Evolutionary conservation across 2,329 filamentous ascomycete genomes (phyloP), one percentile per base, ranked within the genome.

Genomic region (Zopfia rhizophila): DNA sequence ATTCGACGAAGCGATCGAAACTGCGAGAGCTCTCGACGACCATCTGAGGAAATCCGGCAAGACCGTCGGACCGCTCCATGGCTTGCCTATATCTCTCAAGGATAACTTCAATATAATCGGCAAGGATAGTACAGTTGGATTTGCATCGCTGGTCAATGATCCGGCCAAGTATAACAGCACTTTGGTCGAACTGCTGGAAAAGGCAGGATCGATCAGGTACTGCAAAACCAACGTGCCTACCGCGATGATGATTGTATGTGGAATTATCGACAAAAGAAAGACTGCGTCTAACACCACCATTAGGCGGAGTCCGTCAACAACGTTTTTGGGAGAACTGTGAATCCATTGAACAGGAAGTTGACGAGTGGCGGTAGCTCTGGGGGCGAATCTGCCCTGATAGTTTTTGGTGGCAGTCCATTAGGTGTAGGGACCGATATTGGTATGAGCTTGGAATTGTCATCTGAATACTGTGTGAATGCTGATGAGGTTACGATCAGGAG

Each of bases 201-300:
- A 76, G 13, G 75, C 84, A 0, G 87, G 87, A 1, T 86, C 86
- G 1, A 77, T 90, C 0, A 70, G 87, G n/a, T 87, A 89, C 54
- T 79, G 82, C 54, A 89, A 89, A 69, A 89, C 87, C 1, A 89
- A 88, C 56, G 75, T 89, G 2, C 86, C 87, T 0, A 86, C 83
- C 1, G 83, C 83, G 10, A 85, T 87, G 78, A 87, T 89, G 85
- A 86, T 87, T 38, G 61, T 63, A 56, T 16, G 60, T 60, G 29
- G 18, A 12, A 12, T n/a, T n/a, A n/a, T n/a, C n/a, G n/a, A n/a
- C n/a, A n/a, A n/a, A n/a, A n/a, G n/a, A n/a, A n/a, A n/a, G n/a
- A n/a, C n/a, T n/a, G n/a, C n/a, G n/a, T n/a, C 47, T 62, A 13
- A 63, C 27, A 35, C 2, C 4, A 19, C 5, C n/a, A 8, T 28